phyloP scores from a whole-genome alignment of 1,284 basidiomycete genomes.

The Lignosus rhinocerotis region DNA sequence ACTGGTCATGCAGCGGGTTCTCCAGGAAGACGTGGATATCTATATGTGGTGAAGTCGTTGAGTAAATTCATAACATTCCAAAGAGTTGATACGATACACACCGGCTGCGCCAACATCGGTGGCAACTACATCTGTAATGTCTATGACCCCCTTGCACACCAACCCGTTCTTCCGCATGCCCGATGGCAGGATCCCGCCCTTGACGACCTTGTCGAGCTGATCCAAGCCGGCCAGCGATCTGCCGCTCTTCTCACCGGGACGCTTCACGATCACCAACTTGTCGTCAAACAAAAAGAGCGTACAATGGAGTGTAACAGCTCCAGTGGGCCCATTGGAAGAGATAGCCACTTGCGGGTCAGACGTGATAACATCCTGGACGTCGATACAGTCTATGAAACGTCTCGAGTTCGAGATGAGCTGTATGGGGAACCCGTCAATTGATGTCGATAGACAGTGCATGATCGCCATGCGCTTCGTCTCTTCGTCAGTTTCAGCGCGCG shows the following conservation, averaged over 20 bases:
- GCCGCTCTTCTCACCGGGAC: conserved; percentile 78
- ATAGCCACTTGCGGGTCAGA: conserved; percentile 38
- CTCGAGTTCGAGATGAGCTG: conserved; percentile 85
- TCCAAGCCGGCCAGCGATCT: conserved; percentile 82
- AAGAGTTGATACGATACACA: conserved; percentile 34
- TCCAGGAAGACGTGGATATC: conserved; percentile 88
- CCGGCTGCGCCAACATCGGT: conserved; percentile 85
- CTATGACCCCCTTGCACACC: conserved; percentile 84
- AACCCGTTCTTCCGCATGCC: conserved; percentile 79
- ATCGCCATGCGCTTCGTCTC: conserved; percentile 88
- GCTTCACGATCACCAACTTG: conserved; percentile 89
- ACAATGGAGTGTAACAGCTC: conserved; percentile 60
- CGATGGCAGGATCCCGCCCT: conserved; percentile 54
- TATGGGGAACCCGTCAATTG: conserved; percentile 90
- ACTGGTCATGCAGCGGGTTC: conserved; percentile 76
- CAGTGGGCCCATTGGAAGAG: conserved; percentile 36
- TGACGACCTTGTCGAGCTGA: conserved; percentile 74
- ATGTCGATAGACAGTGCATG: conserved; percentile 83
- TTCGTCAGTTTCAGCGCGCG: conserved; percentile 90
- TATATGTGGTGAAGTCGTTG: conserved; percentile 26
- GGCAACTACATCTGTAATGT: conserved; percentile 81
- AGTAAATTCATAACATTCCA: neutral
- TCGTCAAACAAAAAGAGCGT: conserved; percentile 96
- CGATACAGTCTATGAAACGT: conserved; percentile 90
- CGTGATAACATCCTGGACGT: conserved; percentile 82